Evolutionary conservation across 192 early-diverging fungal genomes (phyloP), one percentile per base, ranked within the genome.

Genomic region (Entrophospora sp.): DNA sequence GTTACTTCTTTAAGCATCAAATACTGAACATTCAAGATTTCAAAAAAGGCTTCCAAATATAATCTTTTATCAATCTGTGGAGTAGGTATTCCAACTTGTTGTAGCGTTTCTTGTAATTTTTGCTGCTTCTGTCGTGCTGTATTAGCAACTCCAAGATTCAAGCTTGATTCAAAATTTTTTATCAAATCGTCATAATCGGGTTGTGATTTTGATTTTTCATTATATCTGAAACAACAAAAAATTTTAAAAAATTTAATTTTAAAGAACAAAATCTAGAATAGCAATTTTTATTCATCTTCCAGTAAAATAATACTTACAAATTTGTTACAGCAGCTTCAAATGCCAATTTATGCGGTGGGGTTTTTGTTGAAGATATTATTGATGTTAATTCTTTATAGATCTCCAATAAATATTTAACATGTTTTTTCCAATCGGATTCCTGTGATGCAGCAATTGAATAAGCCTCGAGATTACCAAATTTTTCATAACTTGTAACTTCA

Each of bases 291-390:
- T 13, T 32, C 18, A 1, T 7, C 9, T 45, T 62, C 30, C 46
- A 12, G 36, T 32, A 10, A 9, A 31, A 52, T 52, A 13, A 3
- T 6, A 57, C 55, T 57, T 37, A 66, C 8, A 56, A 31, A 18
- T 35, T 56, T 56, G 28, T 28, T 28, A 56, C 53, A 5, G 53
- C 53, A 5, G 53, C 53, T 28, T 56, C 53, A 16, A 56, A 56
- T 18, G 53, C 53, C 10, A 5, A 9, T 20, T 56, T 56, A 8
- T 35, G 31, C 18, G 53, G 53, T 14, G 53, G 53, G 28, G 4
- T 16, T 16, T 56, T 56, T 5, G 53, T 56, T 8, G n/a, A 22
- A n/a, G 31, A 10, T n/a, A 56, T 30, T 0, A 56, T 30, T 9
- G 18, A 22, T 16, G 28, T 30, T 34, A 56, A 18, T 4, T 30